A percentile compares a stretch with the other conserved stretches of the same genome.
Conservation (phyloP, 2,329 filamentous ascomycete genomes). For the Sclerotinia nivalis region DNA sequence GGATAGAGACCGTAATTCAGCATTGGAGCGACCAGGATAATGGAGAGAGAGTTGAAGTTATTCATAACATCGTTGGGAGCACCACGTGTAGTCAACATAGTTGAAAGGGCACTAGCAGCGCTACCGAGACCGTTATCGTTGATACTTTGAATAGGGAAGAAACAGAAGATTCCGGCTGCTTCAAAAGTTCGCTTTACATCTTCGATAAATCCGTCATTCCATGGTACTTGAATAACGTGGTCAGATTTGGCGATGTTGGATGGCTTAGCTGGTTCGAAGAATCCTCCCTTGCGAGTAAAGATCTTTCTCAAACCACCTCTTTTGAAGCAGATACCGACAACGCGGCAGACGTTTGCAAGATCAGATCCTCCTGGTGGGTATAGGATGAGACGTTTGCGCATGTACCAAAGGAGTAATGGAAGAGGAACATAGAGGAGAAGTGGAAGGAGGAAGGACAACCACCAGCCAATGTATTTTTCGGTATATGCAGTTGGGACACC, state of each 20-base stretch:
- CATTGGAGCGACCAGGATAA: conserved; percentile 72
- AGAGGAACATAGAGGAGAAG: conserved; percentile 64
- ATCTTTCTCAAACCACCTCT: conserved; percentile 67
- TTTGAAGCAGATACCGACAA: conserved; percentile 46
- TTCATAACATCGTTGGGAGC: conserved; percentile 76
- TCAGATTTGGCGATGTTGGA: conserved; percentile 56
- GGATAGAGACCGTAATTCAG: conserved; percentile 70
- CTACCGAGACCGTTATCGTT: conserved; percentile 50
- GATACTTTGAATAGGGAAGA: conserved; percentile 49
- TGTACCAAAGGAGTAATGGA: conserved; percentile 50
- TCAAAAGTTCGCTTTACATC: conserved; percentile 70
- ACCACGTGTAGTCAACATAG: conserved; percentile 65
- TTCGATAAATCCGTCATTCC: conserved; percentile 80
- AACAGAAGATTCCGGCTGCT: conserved; percentile 67
- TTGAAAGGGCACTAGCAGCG: conserved; percentile 52
- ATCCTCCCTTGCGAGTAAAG: conserved; percentile 47
- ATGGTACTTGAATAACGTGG: conserved; percentile 70
- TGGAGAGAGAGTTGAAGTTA: conserved; percentile 73
- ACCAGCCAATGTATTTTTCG: conserved; percentile 53
- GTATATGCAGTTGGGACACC: conserved; percentile 48
- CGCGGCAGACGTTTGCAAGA: conserved; percentile 48
- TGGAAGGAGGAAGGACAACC: conserved; percentile 48
- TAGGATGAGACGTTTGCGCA: conserved; percentile 47
- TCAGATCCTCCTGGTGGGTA: conserved; percentile 51
- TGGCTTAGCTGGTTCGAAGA: conserved; percentile 71